Conservation (phyloP, 148 eudicot genomes). For the Vaccinium darrowii region DNA sequence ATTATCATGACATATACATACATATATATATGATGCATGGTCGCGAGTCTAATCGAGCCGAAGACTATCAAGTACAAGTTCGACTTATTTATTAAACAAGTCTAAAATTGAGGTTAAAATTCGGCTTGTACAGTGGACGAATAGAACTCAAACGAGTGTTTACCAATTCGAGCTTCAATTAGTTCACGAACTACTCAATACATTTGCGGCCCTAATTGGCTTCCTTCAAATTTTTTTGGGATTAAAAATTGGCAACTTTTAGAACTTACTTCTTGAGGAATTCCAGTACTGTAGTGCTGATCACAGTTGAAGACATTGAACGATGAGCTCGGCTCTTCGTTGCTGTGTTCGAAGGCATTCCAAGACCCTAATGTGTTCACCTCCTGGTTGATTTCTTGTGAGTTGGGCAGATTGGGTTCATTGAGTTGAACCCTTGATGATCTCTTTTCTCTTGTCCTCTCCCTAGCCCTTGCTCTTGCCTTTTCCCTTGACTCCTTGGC, state of each 20-base stretch:
- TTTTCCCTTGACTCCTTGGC: constrained; percentile 23
- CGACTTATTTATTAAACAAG: too few species aligned
- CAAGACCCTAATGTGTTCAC: constrained; percentile 19
- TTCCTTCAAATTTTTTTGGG: background rate
- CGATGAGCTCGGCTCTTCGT: constrained; percentile 20
- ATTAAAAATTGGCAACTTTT: background rate
- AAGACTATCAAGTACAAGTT: too few species aligned
- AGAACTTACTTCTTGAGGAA: constrained; percentile 25
- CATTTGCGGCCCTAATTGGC: too few species aligned
- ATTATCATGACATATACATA: too few species aligned
- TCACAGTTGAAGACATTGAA: constrained; percentile 19
- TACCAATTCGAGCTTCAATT: too few species aligned
- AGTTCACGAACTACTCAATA: too few species aligned
- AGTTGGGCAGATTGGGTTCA: background rate
- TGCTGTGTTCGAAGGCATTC: constrained; percentile 6
- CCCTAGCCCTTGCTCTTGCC: constrained; percentile 31
- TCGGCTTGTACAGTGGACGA: too few species aligned
- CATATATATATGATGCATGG: too few species aligned
- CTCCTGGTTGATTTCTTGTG: background rate
- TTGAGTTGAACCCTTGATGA: constrained; percentile 4
- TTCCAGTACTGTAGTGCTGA: constrained; percentile 19
- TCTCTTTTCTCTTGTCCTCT: constrained; percentile 26
- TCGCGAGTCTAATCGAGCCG: too few species aligned
- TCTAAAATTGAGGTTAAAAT: too few species aligned
- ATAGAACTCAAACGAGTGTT: background rate